phyloP scores from a whole-genome alignment of 768 basidiomycete genomes.

The Cyclocybe aegerita region DNA sequence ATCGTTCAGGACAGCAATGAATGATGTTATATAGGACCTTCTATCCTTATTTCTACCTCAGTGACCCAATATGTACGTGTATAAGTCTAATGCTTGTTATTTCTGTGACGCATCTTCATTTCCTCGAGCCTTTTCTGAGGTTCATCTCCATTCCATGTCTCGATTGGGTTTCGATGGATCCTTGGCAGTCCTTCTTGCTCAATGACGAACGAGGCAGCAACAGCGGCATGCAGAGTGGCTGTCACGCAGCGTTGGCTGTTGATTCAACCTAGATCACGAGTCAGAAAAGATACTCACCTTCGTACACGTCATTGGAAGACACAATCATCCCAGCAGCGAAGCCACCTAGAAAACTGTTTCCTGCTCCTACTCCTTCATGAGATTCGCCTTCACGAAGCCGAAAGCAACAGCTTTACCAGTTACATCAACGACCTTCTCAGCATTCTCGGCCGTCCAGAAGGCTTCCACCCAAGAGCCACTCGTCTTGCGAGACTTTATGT shows the following conservation, averaged over 20 bases:
- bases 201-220: slow-evolving; percentile 81
- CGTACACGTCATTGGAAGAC: slow-evolving; percentile 54
- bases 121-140: slow-evolving; percentile 57
- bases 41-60: slow-evolving; percentile 23
- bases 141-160: slow-evolving; percentile 72
- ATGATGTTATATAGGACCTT: slow-evolving; percentile 4
- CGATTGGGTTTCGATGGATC: slow-evolving; percentile 31
- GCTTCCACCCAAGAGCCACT: slow-evolving; percentile 66
- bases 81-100: slow-evolving; percentile 34
- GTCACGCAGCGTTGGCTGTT: background rate
- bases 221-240: slow-evolving; percentile 74
- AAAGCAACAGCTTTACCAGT: slow-evolving; percentile 52
- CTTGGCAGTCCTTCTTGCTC: slow-evolving; percentile 79
- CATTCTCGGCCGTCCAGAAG: slow-evolving; percentile 57
- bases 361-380: slow-evolving; percentile 62
- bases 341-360: slow-evolving; percentile 87
- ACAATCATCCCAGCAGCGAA: slow-evolving; percentile 70
- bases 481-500: slow-evolving; percentile 43
- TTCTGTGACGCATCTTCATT: slow-evolving; percentile 43
- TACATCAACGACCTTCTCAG: slow-evolving; percentile 68
- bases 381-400: slow-evolving; percentile 2
- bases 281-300: slow-evolving; percentile 46
- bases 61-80: slow-evolving; percentile 31
- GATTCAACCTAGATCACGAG: too few relatives aligned
- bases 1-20: slow-evolving; percentile 20